Conservation (phyloP, 2,329 filamentous ascomycete genomes). For the Ceratocystis lukuohia region DNA sequence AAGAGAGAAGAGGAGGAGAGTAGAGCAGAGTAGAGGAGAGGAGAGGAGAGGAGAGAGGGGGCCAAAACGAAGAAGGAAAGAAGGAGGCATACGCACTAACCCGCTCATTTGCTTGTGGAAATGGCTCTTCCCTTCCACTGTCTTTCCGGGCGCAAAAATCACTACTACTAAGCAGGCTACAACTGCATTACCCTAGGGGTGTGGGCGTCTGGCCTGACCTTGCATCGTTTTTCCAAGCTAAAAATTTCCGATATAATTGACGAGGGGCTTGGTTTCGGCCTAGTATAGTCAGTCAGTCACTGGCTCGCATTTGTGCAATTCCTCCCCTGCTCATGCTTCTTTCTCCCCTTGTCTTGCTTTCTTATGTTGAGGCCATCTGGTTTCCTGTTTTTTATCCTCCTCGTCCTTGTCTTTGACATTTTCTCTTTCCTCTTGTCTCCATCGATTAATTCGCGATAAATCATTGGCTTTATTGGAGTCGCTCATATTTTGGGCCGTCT, state of each 20-base stretch:
- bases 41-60: background rate
- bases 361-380: background rate
- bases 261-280: background rate
- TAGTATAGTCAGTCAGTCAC: background rate
- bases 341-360: background rate
- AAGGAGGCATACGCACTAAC: background rate
- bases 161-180: background rate
- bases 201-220: background rate
- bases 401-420: background rate
- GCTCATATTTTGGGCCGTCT: background rate
- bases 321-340: constrained; percentile 3
- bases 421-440: background rate
- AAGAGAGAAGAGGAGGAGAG: background rate
- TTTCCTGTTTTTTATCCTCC: constrained; percentile 2
- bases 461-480: background rate
- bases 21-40: background rate
- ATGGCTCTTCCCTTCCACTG: background rate
- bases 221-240: background rate
- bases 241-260: constrained; percentile 3
- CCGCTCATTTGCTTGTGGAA: background rate
- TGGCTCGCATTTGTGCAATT: background rate
- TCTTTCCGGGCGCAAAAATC: constrained; percentile 1
- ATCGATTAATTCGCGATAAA: background rate
- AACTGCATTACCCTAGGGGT: background rate
- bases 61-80: background rate